Conservation (phyloP, 1,284 basidiomycete species). For the Cryptococcus sp. region DNA sequence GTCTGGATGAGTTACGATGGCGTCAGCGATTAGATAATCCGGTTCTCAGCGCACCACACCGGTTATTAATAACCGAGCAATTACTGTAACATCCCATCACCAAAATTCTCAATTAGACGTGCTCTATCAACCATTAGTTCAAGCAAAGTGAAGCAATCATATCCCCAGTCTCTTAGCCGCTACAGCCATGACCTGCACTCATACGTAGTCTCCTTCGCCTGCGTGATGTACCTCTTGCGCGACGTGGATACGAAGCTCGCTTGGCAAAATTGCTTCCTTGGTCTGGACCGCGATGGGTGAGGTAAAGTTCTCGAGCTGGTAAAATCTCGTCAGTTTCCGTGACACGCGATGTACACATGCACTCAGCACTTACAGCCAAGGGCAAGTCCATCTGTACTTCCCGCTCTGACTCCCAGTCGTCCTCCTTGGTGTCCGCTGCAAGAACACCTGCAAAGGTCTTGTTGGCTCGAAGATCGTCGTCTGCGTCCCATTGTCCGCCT, state of each 20-base stretch:
- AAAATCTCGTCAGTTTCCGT: not conserved
- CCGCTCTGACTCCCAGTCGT: conserved; percentile 12
- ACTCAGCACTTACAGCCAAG: conserved; percentile 10
- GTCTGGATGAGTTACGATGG: not conserved
- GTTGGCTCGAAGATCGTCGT: conserved; percentile 19
- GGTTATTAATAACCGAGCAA: no score
- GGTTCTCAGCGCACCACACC: not conserved
- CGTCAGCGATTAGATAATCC: not conserved
- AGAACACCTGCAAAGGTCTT: conserved; percentile 1
- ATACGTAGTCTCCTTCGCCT: no score
- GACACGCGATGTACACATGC: not conserved
- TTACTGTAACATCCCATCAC: no score
- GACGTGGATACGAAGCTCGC: conserved; percentile 22
- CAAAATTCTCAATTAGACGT: no score
- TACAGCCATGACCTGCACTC: no score
- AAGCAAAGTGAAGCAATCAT: no score
- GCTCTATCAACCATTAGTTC: no score
- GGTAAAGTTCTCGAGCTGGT: conserved; percentile 26
- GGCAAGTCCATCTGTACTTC: conserved; percentile 7
- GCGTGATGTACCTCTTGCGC: conserved; percentile 17
- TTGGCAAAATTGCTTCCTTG: conserved; percentile 8
- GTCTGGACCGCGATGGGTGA: conserved; percentile 23
- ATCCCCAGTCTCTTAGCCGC: no score
- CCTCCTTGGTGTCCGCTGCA: conserved; percentile 5
- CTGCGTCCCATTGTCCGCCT: conserved; percentile 37